These are phyloP conservation scores for Scutellaria barbata DNA, from an alignment of 257 asterid genomes.

Conservation along the genomic window DNA sequence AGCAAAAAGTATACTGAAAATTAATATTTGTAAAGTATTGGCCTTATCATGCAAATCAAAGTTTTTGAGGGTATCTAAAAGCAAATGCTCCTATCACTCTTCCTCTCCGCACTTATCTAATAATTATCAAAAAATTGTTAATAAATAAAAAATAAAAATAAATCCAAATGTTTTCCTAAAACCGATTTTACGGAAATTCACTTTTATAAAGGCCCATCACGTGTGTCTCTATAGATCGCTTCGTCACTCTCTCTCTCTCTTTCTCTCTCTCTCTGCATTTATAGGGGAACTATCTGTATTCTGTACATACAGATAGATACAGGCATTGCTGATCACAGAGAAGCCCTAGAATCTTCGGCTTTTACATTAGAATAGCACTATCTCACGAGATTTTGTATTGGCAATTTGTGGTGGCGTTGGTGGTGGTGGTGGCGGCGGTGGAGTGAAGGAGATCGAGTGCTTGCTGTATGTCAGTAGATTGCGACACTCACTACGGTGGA, in stretches of 20 bases:
- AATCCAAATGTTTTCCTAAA: slow-evolving; percentile 17
- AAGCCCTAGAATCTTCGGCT: slow-evolving; percentile 34
- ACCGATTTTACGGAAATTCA: slow-evolving; percentile 6
- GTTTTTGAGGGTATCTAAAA: slow-evolving; percentile 28
- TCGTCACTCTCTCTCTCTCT: slow-evolving; percentile 17
- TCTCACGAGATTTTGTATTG: slow-evolving; percentile 3
- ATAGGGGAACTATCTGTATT: slow-evolving; percentile 9
- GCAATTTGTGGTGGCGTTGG: slow-evolving; percentile 23
- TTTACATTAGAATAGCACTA: slow-evolving; percentile 5
- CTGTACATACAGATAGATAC: slow-evolving; percentile 36
- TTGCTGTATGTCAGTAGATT: slow-evolving; percentile 79
- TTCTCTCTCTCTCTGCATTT: slow-evolving; percentile 32
- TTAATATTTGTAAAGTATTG: slow-evolving; percentile 21
- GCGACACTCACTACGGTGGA: slow-evolving; percentile 67
- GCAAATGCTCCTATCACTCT: slow-evolving; percentile 46
- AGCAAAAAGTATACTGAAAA: neutral
- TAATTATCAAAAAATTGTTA: neutral
- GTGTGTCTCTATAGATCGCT: slow-evolving; percentile 37
- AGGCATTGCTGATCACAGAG: slow-evolving; percentile 38
- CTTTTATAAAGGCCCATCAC: slow-evolving; percentile 42
- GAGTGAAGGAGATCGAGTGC: slow-evolving; percentile 47
- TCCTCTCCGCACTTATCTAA: slow-evolving; percentile 38
- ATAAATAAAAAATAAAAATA: neutral
- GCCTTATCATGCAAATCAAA: slow-evolving; percentile 33
- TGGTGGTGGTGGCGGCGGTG: slow-evolving; percentile 42